Conservation (phyloP, 1,284 basidiomycete genomes). For the Peniophora sp. region DNA sequence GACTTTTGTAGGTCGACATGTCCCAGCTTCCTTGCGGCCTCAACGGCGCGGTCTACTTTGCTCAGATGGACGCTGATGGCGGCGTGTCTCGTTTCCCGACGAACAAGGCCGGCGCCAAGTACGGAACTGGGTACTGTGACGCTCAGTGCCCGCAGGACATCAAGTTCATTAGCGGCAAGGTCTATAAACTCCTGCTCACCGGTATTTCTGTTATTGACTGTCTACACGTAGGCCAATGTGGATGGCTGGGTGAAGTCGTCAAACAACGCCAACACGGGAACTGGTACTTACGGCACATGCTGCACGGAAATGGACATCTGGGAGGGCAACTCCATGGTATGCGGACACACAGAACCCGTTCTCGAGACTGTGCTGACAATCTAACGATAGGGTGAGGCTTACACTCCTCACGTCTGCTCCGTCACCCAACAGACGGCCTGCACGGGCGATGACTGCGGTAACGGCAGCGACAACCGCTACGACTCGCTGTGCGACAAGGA, state of each 20-base stretch:
- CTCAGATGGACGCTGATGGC: slow-evolving; percentile 31
- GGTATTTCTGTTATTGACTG: slow-evolving; percentile 1
- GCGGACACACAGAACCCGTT: too few species aligned
- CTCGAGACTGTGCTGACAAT: too few species aligned
- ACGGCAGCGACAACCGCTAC: slow-evolving; percentile 27
- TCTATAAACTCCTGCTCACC: slow-evolving; percentile 9
- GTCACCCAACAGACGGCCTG: slow-evolving; percentile 32
- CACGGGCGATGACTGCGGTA: slow-evolving; percentile 29
- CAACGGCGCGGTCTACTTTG: slow-evolving; percentile 40
- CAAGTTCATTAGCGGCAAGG: slow-evolving; percentile 45
- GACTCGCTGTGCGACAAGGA: slow-evolving; percentile 40
- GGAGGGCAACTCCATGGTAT: slow-evolving; percentile 35
- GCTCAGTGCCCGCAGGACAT: slow-evolving; percentile 39
- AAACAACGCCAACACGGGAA: slow-evolving; percentile 36
- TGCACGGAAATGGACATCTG: slow-evolving; percentile 53
- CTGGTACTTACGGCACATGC: slow-evolving; percentile 36
- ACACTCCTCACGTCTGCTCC: slow-evolving; percentile 40
- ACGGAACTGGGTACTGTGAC: slow-evolving; percentile 48
- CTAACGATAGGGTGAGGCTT: slow-evolving; percentile 27
- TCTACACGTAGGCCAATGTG: slow-evolving; percentile 31
- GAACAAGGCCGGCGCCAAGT: slow-evolving; percentile 45
- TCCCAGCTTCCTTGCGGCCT: slow-evolving; percentile 47
- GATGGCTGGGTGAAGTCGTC: slow-evolving; percentile 30
- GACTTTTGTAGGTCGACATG: slow-evolving; percentile 50
- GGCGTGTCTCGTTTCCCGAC: slow-evolving; percentile 25